Evolutionary conservation across 306 rosid genomes (phyloP), one percentile per base, ranked within the genome.

Genomic region (apple (Malus domestica)): DNA sequence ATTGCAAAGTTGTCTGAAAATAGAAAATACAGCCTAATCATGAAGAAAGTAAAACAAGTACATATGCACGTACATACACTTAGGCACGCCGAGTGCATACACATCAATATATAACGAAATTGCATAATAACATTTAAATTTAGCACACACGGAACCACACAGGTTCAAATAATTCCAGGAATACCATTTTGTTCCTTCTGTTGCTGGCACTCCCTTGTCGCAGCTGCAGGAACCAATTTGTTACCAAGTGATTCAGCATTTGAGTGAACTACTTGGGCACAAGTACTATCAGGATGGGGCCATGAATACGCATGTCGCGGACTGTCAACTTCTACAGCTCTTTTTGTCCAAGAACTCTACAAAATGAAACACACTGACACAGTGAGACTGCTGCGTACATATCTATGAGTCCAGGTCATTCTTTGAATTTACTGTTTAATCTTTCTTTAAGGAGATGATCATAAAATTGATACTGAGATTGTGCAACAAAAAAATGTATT

Each of bases 281-380:
- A 93, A 27, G 92, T 93, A 87, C 97, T 89, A 80, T 89, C 97
- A 14, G 92, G 88, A 78, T 85, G 85, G 79, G 83, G 86, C 86
- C 92, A 87, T 67, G 83, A 81, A 75, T 87, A 91, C 30, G 59
- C 81, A 40, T 86, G 83, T 73, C 57, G 81, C n/a, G 93, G 90
- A 83, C 97, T 89, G 77, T 93, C 97, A 75, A 89, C 93, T 81
- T 91, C 98, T 66, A 88, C 85, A 68, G 90, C 92, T 77, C 81
- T 90, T 79, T 89, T 91, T 44, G 97, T 91, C 98, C 98, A 93
- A 67, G 98, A 91, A 84, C 97, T 87, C 98, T 93, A 86, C 78
- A 88, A 63, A 83, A 82, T 66, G 74, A 84, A 70, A 77, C 3
- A 33, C 10, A 51, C 1, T 4, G 27, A 67, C 44, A 69, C 8